Evolutionary conservation across 176 grass and related monocot species (phyloP).

Genomic region (Saccharum spontaneum): DNA sequence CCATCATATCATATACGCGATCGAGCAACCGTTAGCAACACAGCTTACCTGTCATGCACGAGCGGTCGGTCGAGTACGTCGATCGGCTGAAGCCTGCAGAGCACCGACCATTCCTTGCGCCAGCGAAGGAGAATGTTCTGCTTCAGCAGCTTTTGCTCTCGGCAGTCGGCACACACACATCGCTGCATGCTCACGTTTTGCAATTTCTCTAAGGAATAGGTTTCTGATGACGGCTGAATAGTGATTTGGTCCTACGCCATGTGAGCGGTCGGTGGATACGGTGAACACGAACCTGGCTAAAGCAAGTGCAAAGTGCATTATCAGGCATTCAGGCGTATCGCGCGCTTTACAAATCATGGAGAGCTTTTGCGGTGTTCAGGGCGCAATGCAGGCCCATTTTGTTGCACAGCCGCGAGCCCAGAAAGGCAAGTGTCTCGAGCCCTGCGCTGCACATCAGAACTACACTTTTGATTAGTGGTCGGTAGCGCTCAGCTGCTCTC

Average conservation of each 20-base stretch:
- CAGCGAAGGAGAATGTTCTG: conserved; percentile 50
- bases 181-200: background rate
- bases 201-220: background rate
- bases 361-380: conserved; percentile 32
- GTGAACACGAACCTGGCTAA: conserved; percentile 2
- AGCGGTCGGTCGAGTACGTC: conserved; percentile 6
- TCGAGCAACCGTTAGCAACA: background rate
- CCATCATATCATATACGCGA: background rate
- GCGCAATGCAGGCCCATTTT: background rate
- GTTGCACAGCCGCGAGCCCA: background rate
- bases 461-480: background rate
- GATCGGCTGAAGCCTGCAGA: background rate
- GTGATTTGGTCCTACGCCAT: conserved; percentile 32
- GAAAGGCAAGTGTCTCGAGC: conserved; percentile 5
- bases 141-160: conserved; percentile 15
- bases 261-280: conserved; percentile 35
- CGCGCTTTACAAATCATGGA: conserved; percentile 1
- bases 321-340: background rate
- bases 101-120: conserved; percentile 18
- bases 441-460: background rate
- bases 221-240: background rate
- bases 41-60: conserved; percentile 43
- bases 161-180: background rate
- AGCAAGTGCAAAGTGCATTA: background rate
- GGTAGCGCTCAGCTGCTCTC: background rate